Percentiles rank a stretch among this genome's conserved stretches.
Evolutionary conservation across 1,284 basidiomycete genomes (phyloP).

Genomic region (Xerocomus subilludens): DNA sequence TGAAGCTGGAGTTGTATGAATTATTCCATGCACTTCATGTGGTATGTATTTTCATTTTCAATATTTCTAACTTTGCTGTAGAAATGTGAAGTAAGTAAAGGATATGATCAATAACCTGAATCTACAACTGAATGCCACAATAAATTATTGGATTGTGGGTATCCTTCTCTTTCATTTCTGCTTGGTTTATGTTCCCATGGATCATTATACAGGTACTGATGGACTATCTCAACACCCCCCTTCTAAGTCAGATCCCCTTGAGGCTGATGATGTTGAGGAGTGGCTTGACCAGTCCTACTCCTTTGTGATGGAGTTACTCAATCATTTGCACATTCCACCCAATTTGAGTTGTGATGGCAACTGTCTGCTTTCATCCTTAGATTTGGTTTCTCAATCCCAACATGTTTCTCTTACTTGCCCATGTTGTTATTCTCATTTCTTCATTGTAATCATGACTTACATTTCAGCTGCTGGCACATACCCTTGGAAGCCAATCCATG

Average conservation of each 20-base stretch:
- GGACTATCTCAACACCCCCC: neutral
- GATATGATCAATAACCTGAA: constrained; percentile 31
- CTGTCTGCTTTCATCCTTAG: no score
- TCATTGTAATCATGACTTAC: no score
- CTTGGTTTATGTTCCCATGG: neutral
- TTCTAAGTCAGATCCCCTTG: neutral
- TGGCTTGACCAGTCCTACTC: neutral
- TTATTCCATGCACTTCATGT: constrained; percentile 41
- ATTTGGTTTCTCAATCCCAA: no score
- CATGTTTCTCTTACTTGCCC: no score
- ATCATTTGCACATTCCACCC: no score
- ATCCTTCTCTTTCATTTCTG: no score
- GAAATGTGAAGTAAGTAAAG: constrained; percentile 28
- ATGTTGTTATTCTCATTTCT: no score
- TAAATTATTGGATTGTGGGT: constrained; percentile 58
- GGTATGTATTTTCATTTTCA: constrained; percentile 5
- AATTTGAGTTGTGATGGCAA: no score
- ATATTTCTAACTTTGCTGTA: neutral
- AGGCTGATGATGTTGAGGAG: neutral
- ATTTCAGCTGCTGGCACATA: no score
- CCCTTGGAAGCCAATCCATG: no score
- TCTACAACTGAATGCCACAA: constrained; percentile 46
- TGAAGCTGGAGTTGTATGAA: constrained; percentile 59
- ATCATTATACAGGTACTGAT: constrained; percentile 52
- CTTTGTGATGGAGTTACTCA: neutral